Conservation (phyloP, 352 stramenopile species). For the Phytophthora agathidicida region DNA sequence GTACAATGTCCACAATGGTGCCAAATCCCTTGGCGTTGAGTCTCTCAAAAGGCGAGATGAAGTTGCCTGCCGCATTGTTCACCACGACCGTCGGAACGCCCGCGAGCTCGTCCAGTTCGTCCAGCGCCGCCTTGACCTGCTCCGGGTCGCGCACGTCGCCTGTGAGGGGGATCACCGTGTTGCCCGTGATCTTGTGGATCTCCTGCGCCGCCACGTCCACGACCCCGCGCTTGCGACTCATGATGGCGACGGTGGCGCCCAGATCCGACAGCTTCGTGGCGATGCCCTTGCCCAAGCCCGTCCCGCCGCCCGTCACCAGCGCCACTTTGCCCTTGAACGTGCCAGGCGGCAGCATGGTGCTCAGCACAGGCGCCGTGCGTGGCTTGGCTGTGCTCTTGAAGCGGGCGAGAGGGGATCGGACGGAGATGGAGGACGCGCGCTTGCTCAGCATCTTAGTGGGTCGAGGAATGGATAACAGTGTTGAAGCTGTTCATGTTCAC, state of each 20-base stretch:
- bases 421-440: conserved; percentile 3
- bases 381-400: conserved; percentile 25
- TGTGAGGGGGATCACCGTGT: conserved; percentile 66
- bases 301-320: conserved; percentile 95
- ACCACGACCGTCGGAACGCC: conserved; percentile 82
- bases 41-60: conserved; percentile 92
- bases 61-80: conserved; percentile 94
- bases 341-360: conserved; percentile 72
- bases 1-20: conserved; percentile 97
- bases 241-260: conserved; percentile 94
- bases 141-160: conserved; percentile 91
- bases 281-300: conserved; percentile 95
- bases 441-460: conserved; percentile 19
- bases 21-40: conserved; percentile 95
- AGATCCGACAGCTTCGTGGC: conserved; percentile 93
- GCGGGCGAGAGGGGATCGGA: conserved; percentile 7
- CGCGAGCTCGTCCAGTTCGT: conserved; percentile 67
- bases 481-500: conserved; percentile 18
- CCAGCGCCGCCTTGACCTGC: conserved; percentile 87
- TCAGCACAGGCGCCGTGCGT: conserved; percentile 43
- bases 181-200: conserved; percentile 71
- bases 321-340: conserved; percentile 87
- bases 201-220: conserved; percentile 86
- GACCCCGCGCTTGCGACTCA: conserved; percentile 93
- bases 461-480: conserved; percentile 10